Evolutionary conservation across 192 early-diverging fungal genomes (phyloP).

Genomic region (Mortierella antarctica): DNA sequence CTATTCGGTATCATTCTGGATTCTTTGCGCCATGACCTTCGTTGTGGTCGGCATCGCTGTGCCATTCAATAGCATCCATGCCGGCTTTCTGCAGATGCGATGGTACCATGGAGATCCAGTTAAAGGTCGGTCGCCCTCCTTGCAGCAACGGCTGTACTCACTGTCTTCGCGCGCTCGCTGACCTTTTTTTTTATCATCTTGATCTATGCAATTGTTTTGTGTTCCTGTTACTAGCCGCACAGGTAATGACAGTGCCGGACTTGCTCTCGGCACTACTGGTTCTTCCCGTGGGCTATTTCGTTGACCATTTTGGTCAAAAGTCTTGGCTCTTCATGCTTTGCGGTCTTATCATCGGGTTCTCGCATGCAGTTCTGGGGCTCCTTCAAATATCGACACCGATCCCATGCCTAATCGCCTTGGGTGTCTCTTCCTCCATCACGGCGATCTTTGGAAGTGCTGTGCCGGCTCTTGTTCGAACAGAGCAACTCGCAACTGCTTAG

Average conservation of each 20-base stretch:
- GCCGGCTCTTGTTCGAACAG: slow-evolving; percentile 57
- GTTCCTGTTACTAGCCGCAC: slow-evolving; percentile 42
- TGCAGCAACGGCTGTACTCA: too few species aligned
- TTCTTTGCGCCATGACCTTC: slow-evolving; percentile 57
- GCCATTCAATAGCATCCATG: slow-evolving; percentile 74
- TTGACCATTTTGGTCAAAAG: slow-evolving; percentile 63
- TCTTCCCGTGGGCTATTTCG: slow-evolving; percentile 62
- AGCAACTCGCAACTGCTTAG: slow-evolving; percentile 58
- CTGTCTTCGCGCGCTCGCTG: too few species aligned
- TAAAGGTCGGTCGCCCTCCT: slow-evolving; percentile 14
- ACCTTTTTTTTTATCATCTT: neutral
- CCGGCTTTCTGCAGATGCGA: slow-evolving; percentile 63
- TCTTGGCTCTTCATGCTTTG: slow-evolving; percentile 57
- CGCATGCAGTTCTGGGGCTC: slow-evolving; percentile 58
- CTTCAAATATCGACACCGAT: slow-evolving; percentile 50
- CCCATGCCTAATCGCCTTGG: slow-evolving; percentile 58
- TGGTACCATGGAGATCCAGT: slow-evolving; percentile 64
- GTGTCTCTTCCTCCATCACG: slow-evolving; percentile 58
- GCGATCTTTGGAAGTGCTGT: slow-evolving; percentile 65
- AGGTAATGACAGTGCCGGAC: slow-evolving; percentile 70
- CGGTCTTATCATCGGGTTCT: slow-evolving; percentile 53
- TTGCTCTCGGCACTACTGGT: slow-evolving; percentile 64
- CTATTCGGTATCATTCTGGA: slow-evolving; percentile 62
- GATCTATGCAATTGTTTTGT: neutral
- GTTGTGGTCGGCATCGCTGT: slow-evolving; percentile 65